Percentiles rank a stretch among this genome's conserved stretches.
Conservation (phyloP, 2,329 filamentous ascomycete genomes). For the Cladophialophora yegresii region DNA sequence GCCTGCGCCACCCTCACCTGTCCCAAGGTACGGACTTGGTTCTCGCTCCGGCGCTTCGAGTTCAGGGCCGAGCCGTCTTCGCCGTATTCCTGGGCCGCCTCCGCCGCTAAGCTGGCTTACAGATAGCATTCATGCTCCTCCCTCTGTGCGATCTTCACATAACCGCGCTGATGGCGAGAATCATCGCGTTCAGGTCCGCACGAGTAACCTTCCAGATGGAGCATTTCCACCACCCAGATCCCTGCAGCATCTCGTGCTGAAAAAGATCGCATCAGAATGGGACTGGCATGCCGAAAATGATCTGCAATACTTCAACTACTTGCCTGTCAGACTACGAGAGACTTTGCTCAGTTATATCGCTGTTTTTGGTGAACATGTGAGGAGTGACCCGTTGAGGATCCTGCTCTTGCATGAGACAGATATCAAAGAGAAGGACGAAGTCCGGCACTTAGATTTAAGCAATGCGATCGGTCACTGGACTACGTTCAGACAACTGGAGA, state of each 20-base stretch:
- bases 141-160: constrained; percentile 4
- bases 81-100: constrained; percentile 49
- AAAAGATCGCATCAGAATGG: constrained; percentile 60
- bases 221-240: constrained; percentile 45
- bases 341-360: constrained; percentile 60
- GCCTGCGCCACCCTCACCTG: constrained; percentile 46
- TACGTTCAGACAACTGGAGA: constrained; percentile 51
- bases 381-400: constrained; percentile 51
- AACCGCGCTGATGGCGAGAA: constrained; percentile 17
- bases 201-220: constrained; percentile 44
- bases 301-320: constrained; percentile 54
- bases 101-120: constrained; percentile 51
- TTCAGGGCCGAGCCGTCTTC: constrained; percentile 42
- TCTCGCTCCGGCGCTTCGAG: constrained; percentile 36
- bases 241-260: constrained; percentile 55
- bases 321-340: constrained; percentile 56
- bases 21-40: constrained; percentile 40
- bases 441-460: constrained; percentile 57
- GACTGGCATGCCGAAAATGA: constrained; percentile 59
- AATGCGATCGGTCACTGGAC: constrained; percentile 53
- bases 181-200: constrained; percentile 29
- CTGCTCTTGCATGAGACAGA: constrained; percentile 47
- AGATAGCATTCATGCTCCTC: constrained; percentile 34
- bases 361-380: constrained; percentile 49
- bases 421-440: constrained; percentile 43